phyloP scores from a whole-genome alignment of 2,329 filamentous ascomycete species.

The Alternaria triticimaculans region DNA sequence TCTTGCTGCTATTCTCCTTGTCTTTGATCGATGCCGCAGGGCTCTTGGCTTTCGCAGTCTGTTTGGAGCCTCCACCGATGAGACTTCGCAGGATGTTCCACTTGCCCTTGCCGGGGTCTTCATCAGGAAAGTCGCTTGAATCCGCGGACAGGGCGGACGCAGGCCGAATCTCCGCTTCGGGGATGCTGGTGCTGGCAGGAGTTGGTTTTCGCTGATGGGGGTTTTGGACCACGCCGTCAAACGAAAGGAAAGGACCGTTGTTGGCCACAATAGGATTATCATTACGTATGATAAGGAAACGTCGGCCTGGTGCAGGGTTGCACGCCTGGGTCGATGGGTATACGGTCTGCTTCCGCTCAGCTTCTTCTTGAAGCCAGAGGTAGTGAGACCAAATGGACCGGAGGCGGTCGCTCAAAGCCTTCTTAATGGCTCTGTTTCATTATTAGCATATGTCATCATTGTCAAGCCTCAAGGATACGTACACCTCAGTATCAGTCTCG shows the following conservation, averaged over 20 bases:
- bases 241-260: constrained; percentile 65
- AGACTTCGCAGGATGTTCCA: constrained; percentile 72
- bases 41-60: constrained; percentile 51
- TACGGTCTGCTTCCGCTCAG: constrained; percentile 63
- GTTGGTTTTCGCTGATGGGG: constrained; percentile 43
- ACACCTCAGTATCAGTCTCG: constrained; percentile 70
- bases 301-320: constrained; percentile 81
- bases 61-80: constrained; percentile 58
- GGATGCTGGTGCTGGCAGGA: constrained; percentile 21
- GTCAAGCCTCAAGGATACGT: constrained; percentile 49
- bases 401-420: constrained; percentile 70
- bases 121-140: constrained; percentile 43
- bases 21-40: constrained; percentile 30
- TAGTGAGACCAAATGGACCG: constrained; percentile 80
- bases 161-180: constrained; percentile 39
- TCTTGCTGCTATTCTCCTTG: constrained; percentile 29
- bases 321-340: constrained; percentile 80
- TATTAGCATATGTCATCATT: constrained; percentile 19
- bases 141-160: constrained; percentile 38
- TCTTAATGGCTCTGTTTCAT: constrained; percentile 69
- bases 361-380: constrained; percentile 72
- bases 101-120: constrained; percentile 59
- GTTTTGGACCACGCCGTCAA: constrained; percentile 64
- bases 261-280: constrained; percentile 67
- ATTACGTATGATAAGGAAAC: constrained; percentile 87